phyloP scores from a whole-genome alignment of 139 green algal species.

The Zygnema circumcarinatum region DNA sequence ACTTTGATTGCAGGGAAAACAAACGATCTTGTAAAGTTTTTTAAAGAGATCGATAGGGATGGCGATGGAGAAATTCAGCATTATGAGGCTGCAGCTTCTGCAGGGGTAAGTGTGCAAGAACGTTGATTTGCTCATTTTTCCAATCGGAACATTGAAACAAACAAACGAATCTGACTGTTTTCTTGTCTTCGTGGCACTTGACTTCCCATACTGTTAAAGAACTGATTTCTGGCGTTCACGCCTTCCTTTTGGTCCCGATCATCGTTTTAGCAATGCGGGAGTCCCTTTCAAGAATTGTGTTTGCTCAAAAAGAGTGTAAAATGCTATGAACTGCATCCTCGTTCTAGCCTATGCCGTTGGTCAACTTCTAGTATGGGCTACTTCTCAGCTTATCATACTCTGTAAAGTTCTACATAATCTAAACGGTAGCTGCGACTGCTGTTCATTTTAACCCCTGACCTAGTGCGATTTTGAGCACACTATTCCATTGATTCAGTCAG shows the following conservation, averaged over 20 bases:
- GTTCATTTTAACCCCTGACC: neutral
- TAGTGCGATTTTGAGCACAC: neutral
- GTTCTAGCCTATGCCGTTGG: too few relatives aligned
- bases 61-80: constrained; percentile 41
- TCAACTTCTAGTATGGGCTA: too few relatives aligned
- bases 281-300: neutral
- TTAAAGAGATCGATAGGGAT: constrained; percentile 14
- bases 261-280: neutral
- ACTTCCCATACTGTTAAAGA: neutral
- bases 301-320: too few relatives aligned
- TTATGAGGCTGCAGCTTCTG: neutral
- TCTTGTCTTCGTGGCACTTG: neutral
- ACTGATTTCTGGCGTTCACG: neutral
- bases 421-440: neutral
- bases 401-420: neutral
- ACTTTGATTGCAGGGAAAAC: constrained; percentile 6
- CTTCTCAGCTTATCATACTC: neutral
- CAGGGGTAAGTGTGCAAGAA: constrained; percentile 6
- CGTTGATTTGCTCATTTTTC: neutral
- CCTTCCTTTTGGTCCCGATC: too few relatives aligned
- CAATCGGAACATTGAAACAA: neutral
- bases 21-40: constrained; percentile 11
- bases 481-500: too few relatives aligned
- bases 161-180: constrained; percentile 4
- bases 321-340: too few relatives aligned